Evolutionary conservation across 306 rosid species (phyloP), one percentile per base, ranked within the genome.

Genomic region (Quercus dentata): DNA sequence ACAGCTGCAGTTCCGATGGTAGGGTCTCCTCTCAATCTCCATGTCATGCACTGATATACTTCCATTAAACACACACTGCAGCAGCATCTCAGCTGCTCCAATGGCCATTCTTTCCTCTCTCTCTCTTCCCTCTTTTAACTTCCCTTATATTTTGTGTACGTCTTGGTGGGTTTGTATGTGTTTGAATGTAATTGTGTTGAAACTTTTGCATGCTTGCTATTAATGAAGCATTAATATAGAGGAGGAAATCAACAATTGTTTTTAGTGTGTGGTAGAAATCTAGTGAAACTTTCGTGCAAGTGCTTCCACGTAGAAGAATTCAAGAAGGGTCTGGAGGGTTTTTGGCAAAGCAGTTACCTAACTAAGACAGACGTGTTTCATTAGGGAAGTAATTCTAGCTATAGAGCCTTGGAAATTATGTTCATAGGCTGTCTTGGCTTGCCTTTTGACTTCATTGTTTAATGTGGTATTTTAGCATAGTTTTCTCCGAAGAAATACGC

Each of bases 1-100:
- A 68, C 98, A 94, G 14, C 89, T 84, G 75, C 98, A 94, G 56
- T 94, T 90, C 38, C 91, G 91, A 69, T 94, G 96, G 85, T 89
- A 92, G 28, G 98, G 98, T 77, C 97, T 88, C 64, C 96, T 10
- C 59, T 88, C 90, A 46, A 85, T 79, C 59, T 83, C 90, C 20
- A 27, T 87, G 73, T 90, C 94, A 46, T 78, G 75, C 81, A 84
- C 33, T 57, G 92, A 85, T 38, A 90, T 68, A 62, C 92, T 83
- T 84, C 87, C 95, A 85, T 86, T 85, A 81, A 82, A 89, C 20
- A 90, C 90, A 73, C 85, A 73, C 77, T 69, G 63, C 74, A 84
- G 61, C 79, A 86, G 68, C 84, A 80, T 79, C 41, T 86, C 82
- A 23, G 74, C 76, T 65, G 88, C 88, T 12, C 83, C 81, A 5